Conservation (phyloP, 202 grass and related monocot genomes). For the Miscanthus sacchariflorus region DNA sequence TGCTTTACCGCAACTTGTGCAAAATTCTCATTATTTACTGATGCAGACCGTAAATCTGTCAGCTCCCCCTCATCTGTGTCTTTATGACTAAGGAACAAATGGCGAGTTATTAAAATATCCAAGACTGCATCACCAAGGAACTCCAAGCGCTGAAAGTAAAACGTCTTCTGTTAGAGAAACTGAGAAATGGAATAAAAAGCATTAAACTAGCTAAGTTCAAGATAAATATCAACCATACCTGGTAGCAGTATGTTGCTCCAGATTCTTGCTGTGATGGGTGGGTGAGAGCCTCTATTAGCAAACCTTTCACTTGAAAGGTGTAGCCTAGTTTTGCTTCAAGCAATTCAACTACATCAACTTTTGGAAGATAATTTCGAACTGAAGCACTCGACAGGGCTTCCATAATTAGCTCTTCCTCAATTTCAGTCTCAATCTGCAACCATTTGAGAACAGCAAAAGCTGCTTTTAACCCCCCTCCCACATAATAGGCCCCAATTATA, state of each 20-base stretch:
- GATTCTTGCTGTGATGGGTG: slow-evolving; percentile 85
- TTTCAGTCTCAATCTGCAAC: slow-evolving; percentile 66
- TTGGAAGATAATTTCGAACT: slow-evolving; percentile 59
- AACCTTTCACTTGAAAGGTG: slow-evolving; percentile 68
- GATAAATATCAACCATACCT: slow-evolving; percentile 54
- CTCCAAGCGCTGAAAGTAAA: slow-evolving; percentile 77
- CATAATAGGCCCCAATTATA: slow-evolving; percentile 92
- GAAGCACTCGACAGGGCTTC: slow-evolving; percentile 66
- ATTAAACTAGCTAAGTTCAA: slow-evolving; percentile 34
- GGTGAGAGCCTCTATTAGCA: slow-evolving; percentile 82
- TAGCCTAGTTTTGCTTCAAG: slow-evolving; percentile 86
- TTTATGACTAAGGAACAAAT: slow-evolving; percentile 77
- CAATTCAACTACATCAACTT: slow-evolving; percentile 62
- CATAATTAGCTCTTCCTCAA: slow-evolving; percentile 64
- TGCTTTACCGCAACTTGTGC: slow-evolving; percentile 82
- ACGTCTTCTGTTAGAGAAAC: slow-evolving; percentile 29
- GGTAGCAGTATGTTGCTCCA: slow-evolving; percentile 70
- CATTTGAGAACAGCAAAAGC: slow-evolving; percentile 82
- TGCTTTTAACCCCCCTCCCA: slow-evolving; percentile 75
- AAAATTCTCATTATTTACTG: slow-evolving; percentile 96
- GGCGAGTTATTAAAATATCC: slow-evolving; percentile 79
- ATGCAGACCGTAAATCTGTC: slow-evolving; percentile 91
- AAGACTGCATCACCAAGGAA: slow-evolving; percentile 93
- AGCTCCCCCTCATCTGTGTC: slow-evolving; percentile 81
- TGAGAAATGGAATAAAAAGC: slow-evolving; percentile 33